Percentiles rank a stretch among this genome's conserved stretches.
phyloP scores from a whole-genome alignment of 2,329 filamentous ascomycete species.

The Diaporthe humulicola region DNA sequence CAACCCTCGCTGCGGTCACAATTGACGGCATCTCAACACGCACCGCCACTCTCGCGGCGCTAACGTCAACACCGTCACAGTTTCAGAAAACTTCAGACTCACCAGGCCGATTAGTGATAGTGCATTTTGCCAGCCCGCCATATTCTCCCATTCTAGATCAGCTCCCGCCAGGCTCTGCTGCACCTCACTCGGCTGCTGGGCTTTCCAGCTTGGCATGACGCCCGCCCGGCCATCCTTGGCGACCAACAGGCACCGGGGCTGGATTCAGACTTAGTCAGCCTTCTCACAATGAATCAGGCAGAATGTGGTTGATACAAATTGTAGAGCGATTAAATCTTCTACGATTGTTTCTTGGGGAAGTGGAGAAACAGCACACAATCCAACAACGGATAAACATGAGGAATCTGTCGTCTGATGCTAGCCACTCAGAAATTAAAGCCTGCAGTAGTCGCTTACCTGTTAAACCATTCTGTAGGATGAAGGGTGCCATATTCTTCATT shows the following conservation, averaged over 20 bases:
- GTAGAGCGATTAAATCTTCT: not conserved
- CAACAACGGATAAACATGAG: not conserved
- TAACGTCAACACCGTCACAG: slow-evolving; percentile 15
- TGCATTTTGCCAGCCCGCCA: not conserved
- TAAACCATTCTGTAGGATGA: not conserved
- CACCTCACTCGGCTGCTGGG: not conserved
- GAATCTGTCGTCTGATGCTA: not conserved
- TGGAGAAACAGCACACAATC: not conserved
- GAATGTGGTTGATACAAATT: not conserved
- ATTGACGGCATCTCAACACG: not conserved
- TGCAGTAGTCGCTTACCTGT: not conserved
- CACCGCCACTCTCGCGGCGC: slow-evolving; percentile 18
- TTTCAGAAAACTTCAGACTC: slow-evolving; percentile 13
- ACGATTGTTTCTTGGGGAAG: not conserved
- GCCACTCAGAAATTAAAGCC: not conserved
- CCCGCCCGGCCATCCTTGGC: not conserved
- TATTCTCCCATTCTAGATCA: not conserved
- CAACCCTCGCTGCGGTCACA: not conserved
- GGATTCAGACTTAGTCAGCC: not conserved
- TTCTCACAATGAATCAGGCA: not conserved
- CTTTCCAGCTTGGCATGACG: slow-evolving; percentile 19
- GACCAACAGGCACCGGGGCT: too few relatives aligned
- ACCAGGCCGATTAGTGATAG: not conserved
- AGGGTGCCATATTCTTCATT: too few relatives aligned
- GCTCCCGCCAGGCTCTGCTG: not conserved